Base-by-base conservation (phyloP, 176 grass and related monocot genomes). In the Thinopyrum elongatum region DNA sequence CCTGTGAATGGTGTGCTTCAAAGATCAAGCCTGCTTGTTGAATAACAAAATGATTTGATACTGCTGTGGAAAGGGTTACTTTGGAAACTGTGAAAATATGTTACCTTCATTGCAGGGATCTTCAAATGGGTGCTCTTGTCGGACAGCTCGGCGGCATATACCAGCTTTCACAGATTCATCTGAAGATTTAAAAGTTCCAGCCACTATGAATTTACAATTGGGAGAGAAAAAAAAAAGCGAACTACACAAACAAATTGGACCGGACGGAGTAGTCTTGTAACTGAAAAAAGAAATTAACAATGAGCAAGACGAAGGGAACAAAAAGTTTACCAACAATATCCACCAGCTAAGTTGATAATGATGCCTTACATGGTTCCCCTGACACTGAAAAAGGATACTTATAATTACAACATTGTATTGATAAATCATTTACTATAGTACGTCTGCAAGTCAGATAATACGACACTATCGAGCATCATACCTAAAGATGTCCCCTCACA, bases 291-390 rank as follows among this genome's bases (percentile, higher is more conserved):
- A 60, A 14, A 8, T 36, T 59, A 55, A 55, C 51, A 55, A 55
- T 0, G 2, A 15, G 51, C 0, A 55, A 10, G n/a, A 16, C 19
- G 3, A 0, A 10, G 21, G 65, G 2, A 14, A 9, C n/a, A 11
- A 55, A 55, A 21, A 35, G 31, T 36, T 80, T 80, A 80, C 58
- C 77, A 2, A 80, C 34, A 64, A 63, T 36, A 44, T 80, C 59
- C 38, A 59, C 58, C n/a, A 80, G 77, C 58, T 23, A 64, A 8
- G 77, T 58, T 41, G 51, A 55, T 55, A 21, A 55, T 7, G 35
- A 36, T 21, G 57, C 58, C 58, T 62, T 13, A 63, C 14, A 26
- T 39, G 77, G 62, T 6, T 28, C 12, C 17, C 7, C 77, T 80
- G 55, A 15, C 55, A 79, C 10, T 79, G 22, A 60, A n/a, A 1